Evolutionary conservation across 495 filamentous ascomycete genomes (phyloP), one percentile per base, ranked within the genome.

Genomic region (Hyaloscypha bicolor): DNA sequence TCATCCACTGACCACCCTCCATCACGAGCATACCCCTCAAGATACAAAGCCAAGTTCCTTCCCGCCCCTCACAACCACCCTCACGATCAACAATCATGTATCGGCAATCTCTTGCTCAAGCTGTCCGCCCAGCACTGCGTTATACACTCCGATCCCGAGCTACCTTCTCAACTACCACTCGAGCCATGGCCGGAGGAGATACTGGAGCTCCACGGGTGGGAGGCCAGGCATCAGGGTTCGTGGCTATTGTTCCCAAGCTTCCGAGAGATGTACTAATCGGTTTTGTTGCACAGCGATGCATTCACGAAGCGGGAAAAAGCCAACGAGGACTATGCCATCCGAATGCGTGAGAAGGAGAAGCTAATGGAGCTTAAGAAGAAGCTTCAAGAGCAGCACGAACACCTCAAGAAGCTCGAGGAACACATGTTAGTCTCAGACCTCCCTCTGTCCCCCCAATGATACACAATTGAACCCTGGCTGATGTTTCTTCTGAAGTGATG

Each of bases 221-320:
- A 14, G 82, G 80, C 61, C 78, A 77, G 39, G 77, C 79, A 78
- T 81, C 76, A 69, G 84, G 69, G 69, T 69, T 61, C 3, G 63
- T 68, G 35, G 12, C 22, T 42, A 8, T 62, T 32, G 9, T 12
- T 30, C 33, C 12, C 1, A 21, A 48, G 48, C 22, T 30, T 45
- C 21, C 33, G 35, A 51, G 35, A 51, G n/a, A 14, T 35, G 19
- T 63, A 62, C 60, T 42, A 55, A 69, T 63, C 55, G 21, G 32
- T n/a, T 62, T 35, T 42, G 9, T 9, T 60, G 51, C 60, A 72
- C 68, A 94, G 94, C 67, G 95, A 99, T 76, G 83, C 90, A 60
- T 99, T 97, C 86, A 90, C 90, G 76, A 88, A 88, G 76, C 93
- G 95, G 71, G 95, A 99, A 81, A 88, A 88, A 69, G 94, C 94